Percentiles rank a stretch among this genome's conserved stretches.
These are phyloP conservation scores for Scedosporium apiospermum DNA, from an alignment of 2,329 filamentous ascomycete species.

Conservation along the genomic window DNA sequence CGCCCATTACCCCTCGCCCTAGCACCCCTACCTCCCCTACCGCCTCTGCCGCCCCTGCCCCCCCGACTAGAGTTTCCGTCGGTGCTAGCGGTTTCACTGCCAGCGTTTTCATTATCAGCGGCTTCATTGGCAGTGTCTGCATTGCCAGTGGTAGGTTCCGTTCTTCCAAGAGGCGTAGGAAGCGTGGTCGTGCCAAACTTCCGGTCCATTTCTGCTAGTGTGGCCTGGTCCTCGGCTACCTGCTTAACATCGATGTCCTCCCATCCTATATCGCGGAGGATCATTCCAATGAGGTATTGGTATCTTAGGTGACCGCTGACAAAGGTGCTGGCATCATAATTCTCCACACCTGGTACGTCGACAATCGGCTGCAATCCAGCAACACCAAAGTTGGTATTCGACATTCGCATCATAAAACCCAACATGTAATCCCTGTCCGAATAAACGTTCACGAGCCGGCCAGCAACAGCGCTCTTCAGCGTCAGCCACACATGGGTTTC, in stretches of 20 bases:
- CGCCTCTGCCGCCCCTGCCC: no score
- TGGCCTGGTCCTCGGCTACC: slow-evolving; percentile 20
- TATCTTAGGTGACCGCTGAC: slow-evolving; percentile 64
- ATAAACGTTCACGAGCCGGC: slow-evolving; percentile 83
- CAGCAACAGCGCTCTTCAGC: slow-evolving; percentile 69
- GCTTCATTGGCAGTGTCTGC: not conserved
- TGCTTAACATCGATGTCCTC: slow-evolving; percentile 49
- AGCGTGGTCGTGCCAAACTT: slow-evolving; percentile 28
- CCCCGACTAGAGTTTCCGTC: no score
- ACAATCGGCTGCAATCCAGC: slow-evolving; percentile 71
- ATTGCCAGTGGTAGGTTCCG: not conserved
- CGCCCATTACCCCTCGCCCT: not conserved
- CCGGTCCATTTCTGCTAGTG: slow-evolving; percentile 20
- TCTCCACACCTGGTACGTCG: slow-evolving; percentile 57
- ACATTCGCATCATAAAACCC: slow-evolving; percentile 77
- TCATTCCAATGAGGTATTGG: slow-evolving; percentile 54
- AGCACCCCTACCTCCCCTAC: not conserved
- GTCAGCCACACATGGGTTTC: slow-evolving; percentile 64
- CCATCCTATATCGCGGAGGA: slow-evolving; percentile 59
- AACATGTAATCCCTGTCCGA: slow-evolving; percentile 82
- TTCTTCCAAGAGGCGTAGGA: not conserved
- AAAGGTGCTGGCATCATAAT: slow-evolving; percentile 55
- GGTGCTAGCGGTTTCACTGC: no score
- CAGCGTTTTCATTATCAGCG: no score
- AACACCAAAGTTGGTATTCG: slow-evolving; percentile 72